Evolutionary conservation across 148 eudicot species (phyloP), one percentile per base, ranked within the genome.

Genomic region (Camellia japonica): DNA sequence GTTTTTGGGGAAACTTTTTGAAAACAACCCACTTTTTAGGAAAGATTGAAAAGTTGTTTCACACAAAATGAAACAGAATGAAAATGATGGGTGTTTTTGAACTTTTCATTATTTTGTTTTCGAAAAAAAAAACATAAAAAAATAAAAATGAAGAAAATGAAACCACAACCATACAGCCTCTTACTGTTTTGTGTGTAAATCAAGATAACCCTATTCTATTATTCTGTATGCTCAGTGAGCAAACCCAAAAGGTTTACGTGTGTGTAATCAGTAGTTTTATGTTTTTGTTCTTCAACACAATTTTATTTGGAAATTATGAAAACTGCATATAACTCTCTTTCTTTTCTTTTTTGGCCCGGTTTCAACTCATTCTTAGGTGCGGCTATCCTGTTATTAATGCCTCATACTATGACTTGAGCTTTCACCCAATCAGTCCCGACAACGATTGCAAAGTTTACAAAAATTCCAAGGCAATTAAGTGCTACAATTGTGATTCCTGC

Each of bases 401-500:
- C 49, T 88, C 99, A 0, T 86, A 80, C 86, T 95, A 91, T 81
- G 97, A 95, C 82, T 82, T 95, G 87, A 95, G 91, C 90, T 90
- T 90, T 75, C 97, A 88, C 68, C 97, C 97, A 10, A 84, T 89
- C 52, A 93, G 97, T 81, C 84, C 93, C 64, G 85, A 85, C 84
- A 91, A 85, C 85, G 98, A 95, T 82, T 95, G 98, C 88, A 91
- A 90, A 81, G 90, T 88, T 49, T 95, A 93, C 90, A 91, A 89
- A 79, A 95, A 95, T 84, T 80, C 88, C 13, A 85, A 77, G 82
- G 78, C 83, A 56, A 68, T 86, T 81, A 95, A 89, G 83, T 95
- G 98, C 84, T 95, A 91, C 83, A 84, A 86, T 68, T 95, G 98
- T 78, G 91, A 93, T 88, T 92, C 99, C 59, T 95, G 99, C 99